Evolutionary conservation across 441 rosid species (phyloP), one percentile per base, ranked within the genome.

Genomic region (Arabidopsis hybrid): DNA sequence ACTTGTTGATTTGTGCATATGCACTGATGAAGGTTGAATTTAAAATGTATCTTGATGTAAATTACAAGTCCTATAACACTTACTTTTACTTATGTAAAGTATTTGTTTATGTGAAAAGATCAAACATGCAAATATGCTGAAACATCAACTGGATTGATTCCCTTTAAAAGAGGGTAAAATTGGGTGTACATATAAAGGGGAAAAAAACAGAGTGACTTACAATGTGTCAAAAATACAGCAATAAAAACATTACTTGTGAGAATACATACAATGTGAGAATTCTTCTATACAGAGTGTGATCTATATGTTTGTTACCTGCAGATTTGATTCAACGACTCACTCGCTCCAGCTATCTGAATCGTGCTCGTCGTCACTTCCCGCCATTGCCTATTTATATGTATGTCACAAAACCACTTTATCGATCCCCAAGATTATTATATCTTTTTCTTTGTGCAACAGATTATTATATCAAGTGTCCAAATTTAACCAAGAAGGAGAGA

Each of bases 341-440:
- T 94, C 97, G 57, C 96, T 91, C 99, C 99, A 94, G 82, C 82
- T 76, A 80, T 89, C 96, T 71, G 81, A 83, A 82, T 92, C 91
- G 0, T 89, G 86, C 11, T 91, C 99, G 68, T 92, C 97, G 14
- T 92, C 99, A 29, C 99, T 95, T 77, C 98, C 98, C 62, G 88
- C 87, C 70, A 85, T 83, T 59, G 97, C 97, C 98, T 95, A 73
- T 21, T 21, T 68, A 57, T 69, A 74, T 69, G 72, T 40, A 65
- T 71, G 73, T 70, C 4, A 76, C 82, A 58, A 47, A 16, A 16
- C 29, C 10, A 47, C 13, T 12, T 46, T 11, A 12, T 31, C 32
- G 6, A 31, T 46, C 8, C 9, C 49, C 26, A 21, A 21, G 26
- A 21, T 21, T 21, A 21, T 21, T 21, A 21, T 21, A 21, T 21